Base-by-base conservation (phyloP, 768 basidiomycete genomes). In the Dendrothele bispora region DNA sequence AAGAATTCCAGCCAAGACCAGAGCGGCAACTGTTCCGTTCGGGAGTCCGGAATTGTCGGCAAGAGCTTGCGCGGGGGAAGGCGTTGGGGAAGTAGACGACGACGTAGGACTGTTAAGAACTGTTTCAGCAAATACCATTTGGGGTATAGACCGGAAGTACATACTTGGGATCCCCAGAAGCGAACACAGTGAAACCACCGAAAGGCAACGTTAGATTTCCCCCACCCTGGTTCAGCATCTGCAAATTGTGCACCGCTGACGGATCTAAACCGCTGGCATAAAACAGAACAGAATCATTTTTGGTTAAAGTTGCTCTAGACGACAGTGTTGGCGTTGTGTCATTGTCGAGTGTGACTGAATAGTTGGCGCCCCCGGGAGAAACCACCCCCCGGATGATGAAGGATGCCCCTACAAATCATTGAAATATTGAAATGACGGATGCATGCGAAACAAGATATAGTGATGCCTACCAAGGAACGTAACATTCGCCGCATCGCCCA, bases 1-100 rank as follows among this genome's bases (percentile, higher is more conserved):
- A 7, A 88, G 66, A 17, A 80, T 60, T 18, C 74, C 72, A 3
- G 79, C 84, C 2, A 89, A 69, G 8, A 73, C 75, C 25, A 86
- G 68, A 0, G 85, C 87, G 17, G 85, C 86, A 45, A 87, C 80
- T 2, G 85, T 82, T 35, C 86, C 84, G 50, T 67, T 66, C 2
- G 77, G 50, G 17, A 72, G 64, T 1, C 72, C 63, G 26, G 40
- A 43, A 25, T 48, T 41, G 27, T 47, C 49, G 4, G 56, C 25
- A 26, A 54, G 35, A 24, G 5, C 45, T 28, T 14, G 48, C 26
- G 12, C 48, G 6, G 53, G 30, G 36, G 59, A 43, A 41, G 43
- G 12, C n/a, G 57, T 50, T 35, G 63, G 45, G 11, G 54, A 49
- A 46, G 50, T 47, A 24, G 59, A 59, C 53, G 32, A 40, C 11